Percentiles rank a stretch among this genome's conserved stretches.
phyloP scores from a whole-genome alignment of 208 protist genomes.

The Leishmania turanica region DNA sequence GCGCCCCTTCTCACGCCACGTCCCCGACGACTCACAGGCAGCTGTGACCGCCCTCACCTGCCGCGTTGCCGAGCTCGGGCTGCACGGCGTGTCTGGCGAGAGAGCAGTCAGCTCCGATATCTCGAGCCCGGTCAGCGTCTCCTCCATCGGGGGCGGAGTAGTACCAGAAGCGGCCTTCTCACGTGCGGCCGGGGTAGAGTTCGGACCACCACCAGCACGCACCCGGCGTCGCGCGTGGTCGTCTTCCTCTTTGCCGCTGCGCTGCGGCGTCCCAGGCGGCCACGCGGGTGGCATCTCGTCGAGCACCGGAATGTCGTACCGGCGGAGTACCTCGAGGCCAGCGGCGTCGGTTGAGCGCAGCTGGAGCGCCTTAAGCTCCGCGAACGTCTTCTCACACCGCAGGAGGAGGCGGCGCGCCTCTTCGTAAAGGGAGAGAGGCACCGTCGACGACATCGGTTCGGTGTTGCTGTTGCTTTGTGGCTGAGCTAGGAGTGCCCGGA shows the following conservation, averaged over 20 bases:
- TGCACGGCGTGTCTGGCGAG: slow-evolving; percentile 23
- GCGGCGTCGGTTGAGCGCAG: slow-evolving; percentile 13
- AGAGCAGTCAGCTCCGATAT: slow-evolving; percentile 19
- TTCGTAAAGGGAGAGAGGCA: slow-evolving; percentile 23
- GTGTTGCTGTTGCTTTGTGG: not conserved
- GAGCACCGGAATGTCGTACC: slow-evolving; percentile 25
- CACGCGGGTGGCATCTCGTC: slow-evolving; percentile 27
- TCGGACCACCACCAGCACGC: not conserved
- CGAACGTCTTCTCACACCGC: slow-evolving; percentile 18
- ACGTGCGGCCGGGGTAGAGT: not conserved
- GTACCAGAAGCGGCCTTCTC: not conserved
- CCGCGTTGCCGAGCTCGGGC: not conserved
- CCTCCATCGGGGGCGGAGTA: not conserved
- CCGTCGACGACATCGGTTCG: not conserved
- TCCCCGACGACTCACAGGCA: not conserved
- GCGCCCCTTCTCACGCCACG: too few species aligned
- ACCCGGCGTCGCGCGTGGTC: not conserved
- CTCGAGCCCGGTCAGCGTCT: slow-evolving; percentile 12
- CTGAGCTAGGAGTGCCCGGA: slow-evolving; percentile 3
- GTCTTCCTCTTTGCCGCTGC: not conserved
- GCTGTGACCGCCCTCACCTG: too few species aligned
- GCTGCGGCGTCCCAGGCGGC: not conserved
- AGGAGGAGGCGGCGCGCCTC: slow-evolving; percentile 17
- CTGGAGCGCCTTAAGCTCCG: slow-evolving; percentile 36
- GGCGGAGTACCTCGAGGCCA: slow-evolving; percentile 18